Base-by-base conservation (phyloP, 2,329 filamentous ascomycete genomes). In the Cladorrhinum sp. region DNA sequence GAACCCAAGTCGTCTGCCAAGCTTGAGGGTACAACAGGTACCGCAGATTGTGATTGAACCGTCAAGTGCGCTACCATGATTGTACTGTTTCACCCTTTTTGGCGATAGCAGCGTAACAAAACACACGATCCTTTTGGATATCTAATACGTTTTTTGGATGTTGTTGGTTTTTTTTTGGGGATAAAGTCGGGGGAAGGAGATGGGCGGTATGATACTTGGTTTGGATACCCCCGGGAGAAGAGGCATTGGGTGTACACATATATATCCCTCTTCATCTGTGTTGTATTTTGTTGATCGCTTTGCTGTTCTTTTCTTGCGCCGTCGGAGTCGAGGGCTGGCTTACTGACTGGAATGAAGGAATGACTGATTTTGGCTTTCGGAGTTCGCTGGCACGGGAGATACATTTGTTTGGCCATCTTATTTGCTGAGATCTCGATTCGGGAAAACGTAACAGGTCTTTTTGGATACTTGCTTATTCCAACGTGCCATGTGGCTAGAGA, bases 11-110 rank as follows among this genome's bases (percentile, higher is more conserved):
- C 18, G 75, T 64, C 72, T 86, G 53, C 83, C 84, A 1, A 84
- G 80, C 65, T 67, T 86, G 65, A 76, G 78, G 53, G 74, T 86
- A 30, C 68, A 71, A 18, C 70, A 70, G 26, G 71, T 87, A 24
- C 85, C 85, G 2, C 79, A 81, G 65, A 87, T 87, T 68, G 79
- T 86, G 24, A 80, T 86, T 53, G 81, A 86, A 67, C 81, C 81
- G n/a, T 81, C 78, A 23, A 78, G 75, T 46, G 75, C 75, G 4
- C 69, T 69, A 55, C 73, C 76, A 16, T 63, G 59, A 63, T 33
- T 14, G 20, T 14, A 30, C 3, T 46, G 42, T 20, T 20, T 18
- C 16, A 46, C 18, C 2, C 18, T 18, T 46, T 46, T 46, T 18
- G 42, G 5, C 6, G 18, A 46, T 18, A 21, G n/a, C n/a, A n/a